phyloP scores from a whole-genome alignment of 805 yeast species.

The Tetrapisispora iriomotensis region DNA sequence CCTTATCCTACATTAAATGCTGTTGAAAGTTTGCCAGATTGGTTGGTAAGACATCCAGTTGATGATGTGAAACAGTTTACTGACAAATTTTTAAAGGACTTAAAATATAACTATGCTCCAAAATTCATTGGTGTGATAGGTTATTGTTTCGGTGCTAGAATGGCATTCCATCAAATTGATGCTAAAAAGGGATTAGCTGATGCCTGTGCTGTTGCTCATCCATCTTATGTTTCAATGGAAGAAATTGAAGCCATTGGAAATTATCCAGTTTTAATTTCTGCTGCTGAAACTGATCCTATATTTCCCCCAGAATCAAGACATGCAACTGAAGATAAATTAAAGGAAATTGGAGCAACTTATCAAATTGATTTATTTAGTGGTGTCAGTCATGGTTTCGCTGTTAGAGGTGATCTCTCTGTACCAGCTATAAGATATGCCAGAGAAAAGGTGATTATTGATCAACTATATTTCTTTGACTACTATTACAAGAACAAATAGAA shows the following conservation, averaged over 20 bases:
- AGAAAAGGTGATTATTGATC: slow-evolving; percentile 47
- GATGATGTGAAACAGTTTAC: slow-evolving; percentile 42
- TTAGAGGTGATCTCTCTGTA: slow-evolving; percentile 56
- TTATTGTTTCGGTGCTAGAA: slow-evolving; percentile 80
- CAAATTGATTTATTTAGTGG: slow-evolving; percentile 54
- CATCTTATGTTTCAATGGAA: slow-evolving; percentile 58
- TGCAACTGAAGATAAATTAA: slow-evolving; percentile 48
- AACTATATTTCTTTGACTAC: slow-evolving; percentile 26
- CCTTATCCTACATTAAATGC: slow-evolving; percentile 29
- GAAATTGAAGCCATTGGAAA: slow-evolving; percentile 50
- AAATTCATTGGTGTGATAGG: slow-evolving; percentile 53
- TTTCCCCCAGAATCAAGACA: slow-evolving; percentile 59
- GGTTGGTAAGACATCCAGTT: slow-evolving; percentile 47
- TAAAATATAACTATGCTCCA: slow-evolving; percentile 38
- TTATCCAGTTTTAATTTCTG: slow-evolving; percentile 57
- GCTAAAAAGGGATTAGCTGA: slow-evolving; percentile 33
- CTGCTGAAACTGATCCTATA: slow-evolving; percentile 59
- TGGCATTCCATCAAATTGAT: slow-evolving; percentile 41
- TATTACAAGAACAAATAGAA: slow-evolving; percentile 5
- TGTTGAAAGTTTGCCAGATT: slow-evolving; percentile 27
- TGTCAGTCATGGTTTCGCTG: slow-evolving; percentile 68
- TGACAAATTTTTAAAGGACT: slow-evolving; percentile 35
- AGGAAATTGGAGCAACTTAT: slow-evolving; percentile 44
- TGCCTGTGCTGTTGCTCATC: slow-evolving; percentile 75
- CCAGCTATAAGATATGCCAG: slow-evolving; percentile 53